phyloP scores from a whole-genome alignment of 306 rosid genomes.

The Fagus sylvatica region DNA sequence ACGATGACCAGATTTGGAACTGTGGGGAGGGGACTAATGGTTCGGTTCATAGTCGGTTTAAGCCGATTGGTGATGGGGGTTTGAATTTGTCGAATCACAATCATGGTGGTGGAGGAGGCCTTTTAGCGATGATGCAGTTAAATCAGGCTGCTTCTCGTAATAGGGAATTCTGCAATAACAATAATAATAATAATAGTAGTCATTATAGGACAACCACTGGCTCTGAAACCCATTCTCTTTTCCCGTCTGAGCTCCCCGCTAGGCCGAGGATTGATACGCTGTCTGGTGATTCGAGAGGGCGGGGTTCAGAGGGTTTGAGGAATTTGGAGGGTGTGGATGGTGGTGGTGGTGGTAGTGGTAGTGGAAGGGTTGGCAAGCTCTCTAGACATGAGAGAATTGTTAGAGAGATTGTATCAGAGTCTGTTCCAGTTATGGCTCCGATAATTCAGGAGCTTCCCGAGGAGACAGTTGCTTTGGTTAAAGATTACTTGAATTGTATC shows the following conservation, averaged over 20 bases:
- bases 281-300: slow-evolving; percentile 81
- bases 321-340: slow-evolving; percentile 60
- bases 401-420: slow-evolving; percentile 57
- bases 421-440: slow-evolving; percentile 54
- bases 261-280: slow-evolving; percentile 68
- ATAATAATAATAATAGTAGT: slow-evolving; percentile 15
- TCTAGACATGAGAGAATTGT: slow-evolving; percentile 75
- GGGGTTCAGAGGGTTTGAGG: slow-evolving; percentile 71
- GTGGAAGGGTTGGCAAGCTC: slow-evolving; percentile 46
- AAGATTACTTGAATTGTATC: slow-evolving; percentile 67
- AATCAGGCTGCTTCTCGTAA: slow-evolving; percentile 22
- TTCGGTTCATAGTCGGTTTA: slow-evolving; percentile 95
- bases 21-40: slow-evolving; percentile 99
- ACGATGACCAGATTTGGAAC: slow-evolving; percentile 88
- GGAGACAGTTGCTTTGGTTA: slow-evolving; percentile 51
- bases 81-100: slow-evolving; percentile 49
- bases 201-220: slow-evolving; percentile 64
- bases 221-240: slow-evolving; percentile 83
- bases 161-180: slow-evolving; percentile 37
- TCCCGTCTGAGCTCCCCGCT: slow-evolving; percentile 90
- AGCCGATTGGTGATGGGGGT: slow-evolving; percentile 94
- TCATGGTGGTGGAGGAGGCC: slow-evolving; percentile 50
- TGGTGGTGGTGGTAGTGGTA: slow-evolving; percentile 16
- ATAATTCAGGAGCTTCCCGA: slow-evolving; percentile 71
- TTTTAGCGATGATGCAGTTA: slow-evolving; percentile 67